Evolutionary conservation across 257 asterid genomes (phyloP), one percentile per base, ranked within the genome.

Genomic region (Nicotiana otophora): DNA sequence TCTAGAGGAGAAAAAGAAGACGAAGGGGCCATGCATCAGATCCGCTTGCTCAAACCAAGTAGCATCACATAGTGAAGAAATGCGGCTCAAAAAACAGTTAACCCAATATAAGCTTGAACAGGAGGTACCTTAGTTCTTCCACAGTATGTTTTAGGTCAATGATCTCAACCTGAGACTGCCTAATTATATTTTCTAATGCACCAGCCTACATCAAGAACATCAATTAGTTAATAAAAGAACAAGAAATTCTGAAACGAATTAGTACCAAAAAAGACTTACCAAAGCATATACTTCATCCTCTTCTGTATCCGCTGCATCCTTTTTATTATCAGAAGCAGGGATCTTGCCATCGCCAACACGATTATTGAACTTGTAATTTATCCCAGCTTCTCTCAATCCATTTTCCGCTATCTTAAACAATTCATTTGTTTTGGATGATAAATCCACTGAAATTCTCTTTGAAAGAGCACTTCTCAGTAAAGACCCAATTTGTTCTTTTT

Each of bases 111-210:
- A 30, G 68, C 58, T 64, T 64, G 76, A 82, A 81, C 81, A 79
- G 86, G 74, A 78, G 83, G 85, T 90, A 96, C 99, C 99, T 96
- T 81, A 92, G 85, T 84, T 93, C 98, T 77, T 93, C 99, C 69
- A 91, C 92, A 11, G 94, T 89, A 86, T 96, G 99, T 88, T 96
- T 92, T 78, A 96, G 92, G 93, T 96, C 98, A 85, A 94, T 89
- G 85, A 96, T 96, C 92, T 96, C 98, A 85, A 96, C 82, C 90
- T 96, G 99, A 88, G 98, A 91, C 86, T 96, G 98, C 90, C 92
- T 96, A 77, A 96, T 91, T 72, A 94, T 94, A 87, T 92, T 91
- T 88, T 96, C 99, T 87, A 96, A 84, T 4, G 98, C 97, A 89
- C 91, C 92, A 42, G 99, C 99, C 99, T 96, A 86, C 77, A 80